Conservation (phyloP, 805 yeast species). For the Yarrowia alimentaria region DNA sequence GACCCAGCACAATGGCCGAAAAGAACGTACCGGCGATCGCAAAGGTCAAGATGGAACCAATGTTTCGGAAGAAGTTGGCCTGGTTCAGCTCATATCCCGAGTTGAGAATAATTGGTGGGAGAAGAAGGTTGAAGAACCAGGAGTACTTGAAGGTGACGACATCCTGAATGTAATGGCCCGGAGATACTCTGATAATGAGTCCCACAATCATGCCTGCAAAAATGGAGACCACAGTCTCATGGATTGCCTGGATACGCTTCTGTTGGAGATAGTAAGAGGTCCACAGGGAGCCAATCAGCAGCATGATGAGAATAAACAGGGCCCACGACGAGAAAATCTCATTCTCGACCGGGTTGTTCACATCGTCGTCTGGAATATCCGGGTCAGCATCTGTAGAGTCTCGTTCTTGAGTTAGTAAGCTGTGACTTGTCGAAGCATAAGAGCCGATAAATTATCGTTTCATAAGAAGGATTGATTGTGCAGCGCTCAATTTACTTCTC, state of each 20-base stretch:
- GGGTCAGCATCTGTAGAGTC: slow-evolving; percentile 44
- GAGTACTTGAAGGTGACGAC: slow-evolving; percentile 93
- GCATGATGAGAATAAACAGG: slow-evolving; percentile 73
- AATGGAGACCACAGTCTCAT: slow-evolving; percentile 93
- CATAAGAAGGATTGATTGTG: no score
- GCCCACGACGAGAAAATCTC: slow-evolving; percentile 99
- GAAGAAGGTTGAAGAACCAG: slow-evolving; percentile 86
- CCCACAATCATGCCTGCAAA: slow-evolving; percentile 98
- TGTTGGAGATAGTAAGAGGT: slow-evolving; percentile 91
- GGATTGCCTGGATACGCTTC: slow-evolving; percentile 88
- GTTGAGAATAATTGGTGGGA: slow-evolving; percentile 94
- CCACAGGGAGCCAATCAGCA: slow-evolving; percentile 89
- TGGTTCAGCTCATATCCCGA: slow-evolving; percentile 97
- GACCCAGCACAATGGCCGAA: slow-evolving; percentile 87
- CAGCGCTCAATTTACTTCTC: no score
- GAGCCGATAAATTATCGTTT: no score
- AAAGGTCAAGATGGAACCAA: slow-evolving; percentile 84
- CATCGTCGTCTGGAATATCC: slow-evolving; percentile 48
- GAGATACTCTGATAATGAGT: slow-evolving; percentile 78
- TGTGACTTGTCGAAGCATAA: no score
- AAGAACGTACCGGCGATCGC: slow-evolving; percentile 97
- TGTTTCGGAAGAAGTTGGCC: slow-evolving; percentile 88
- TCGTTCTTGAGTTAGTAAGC: slow-evolving; percentile 31
- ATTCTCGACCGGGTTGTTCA: slow-evolving; percentile 80
- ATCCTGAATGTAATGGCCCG: slow-evolving; percentile 96